phyloP scores from a whole-genome alignment of 2,329 filamentous ascomycete genomes.

The Monascus ruber region DNA sequence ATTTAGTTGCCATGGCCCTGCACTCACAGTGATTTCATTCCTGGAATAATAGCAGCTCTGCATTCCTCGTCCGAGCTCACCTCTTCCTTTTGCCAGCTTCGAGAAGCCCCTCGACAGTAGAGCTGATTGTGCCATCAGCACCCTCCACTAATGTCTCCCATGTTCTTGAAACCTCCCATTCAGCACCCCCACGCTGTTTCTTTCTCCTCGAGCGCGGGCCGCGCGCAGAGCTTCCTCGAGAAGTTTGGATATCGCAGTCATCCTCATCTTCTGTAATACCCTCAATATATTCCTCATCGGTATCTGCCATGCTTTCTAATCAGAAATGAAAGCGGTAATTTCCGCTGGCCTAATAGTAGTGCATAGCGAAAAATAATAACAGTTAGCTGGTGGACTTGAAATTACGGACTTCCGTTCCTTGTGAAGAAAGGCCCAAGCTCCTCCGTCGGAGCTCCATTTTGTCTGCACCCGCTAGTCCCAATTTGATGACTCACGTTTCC shows the following conservation, averaged over 20 bases:
- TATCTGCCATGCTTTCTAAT: constrained; percentile 31
- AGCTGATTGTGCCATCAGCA: constrained; percentile 65
- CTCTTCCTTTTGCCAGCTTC: constrained; percentile 73
- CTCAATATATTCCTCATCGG: constrained; percentile 43
- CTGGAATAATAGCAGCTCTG: constrained; percentile 1
- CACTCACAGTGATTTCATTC: constrained; percentile 1
- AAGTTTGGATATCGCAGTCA: constrained; percentile 18
- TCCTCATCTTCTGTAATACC: constrained; percentile 37
- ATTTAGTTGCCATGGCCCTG: background rate
- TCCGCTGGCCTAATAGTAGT: background rate
- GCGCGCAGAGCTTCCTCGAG: constrained; percentile 17
- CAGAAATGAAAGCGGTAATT: background rate
- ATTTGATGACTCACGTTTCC: no score
- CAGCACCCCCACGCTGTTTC: constrained; percentile 28
- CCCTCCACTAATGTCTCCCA: constrained; percentile 66
- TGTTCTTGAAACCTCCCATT: constrained; percentile 39
- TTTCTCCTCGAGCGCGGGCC: constrained; percentile 22
- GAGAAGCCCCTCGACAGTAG: constrained; percentile 58
- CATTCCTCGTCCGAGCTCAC: constrained; percentile 26
- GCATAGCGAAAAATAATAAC: no score
- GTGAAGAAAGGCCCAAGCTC: constrained; percentile 18
- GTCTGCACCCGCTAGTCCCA: background rate
- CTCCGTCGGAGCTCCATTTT: constrained; percentile 18
- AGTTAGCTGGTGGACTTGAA: no score
- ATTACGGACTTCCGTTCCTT: no score